Conservation (phyloP, 2,329 filamentous ascomycete species). For the Byssothecium circinans region DNA sequence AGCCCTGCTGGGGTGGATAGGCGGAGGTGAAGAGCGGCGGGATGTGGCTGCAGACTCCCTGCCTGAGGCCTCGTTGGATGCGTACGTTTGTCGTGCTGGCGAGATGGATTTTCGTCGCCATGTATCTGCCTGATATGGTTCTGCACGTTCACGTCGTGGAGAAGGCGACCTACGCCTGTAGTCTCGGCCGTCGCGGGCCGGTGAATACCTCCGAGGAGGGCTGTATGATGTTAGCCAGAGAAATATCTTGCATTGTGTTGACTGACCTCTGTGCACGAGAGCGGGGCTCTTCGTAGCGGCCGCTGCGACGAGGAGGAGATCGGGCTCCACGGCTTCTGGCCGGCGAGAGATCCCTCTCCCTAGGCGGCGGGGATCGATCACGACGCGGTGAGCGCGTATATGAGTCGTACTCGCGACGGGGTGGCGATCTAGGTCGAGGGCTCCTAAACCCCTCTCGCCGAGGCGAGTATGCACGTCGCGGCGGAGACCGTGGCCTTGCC, state of each 20-base stretch:
- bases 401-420: conserved; percentile 43
- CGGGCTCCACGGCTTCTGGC: conserved; percentile 49
- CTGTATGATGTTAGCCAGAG: conserved; percentile 21
- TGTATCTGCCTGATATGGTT: conserved; percentile 51
- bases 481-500: conserved; percentile 53
- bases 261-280: conserved; percentile 41
- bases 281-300: conserved; percentile 51
- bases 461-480: conserved; percentile 45
- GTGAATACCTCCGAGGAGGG: conserved; percentile 47
- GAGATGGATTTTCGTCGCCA: conserved; percentile 60
- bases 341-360: conserved; percentile 48
- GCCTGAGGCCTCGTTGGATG: conserved; percentile 55
- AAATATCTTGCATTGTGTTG: background rate
- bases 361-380: conserved; percentile 48
- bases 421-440: conserved; percentile 45
- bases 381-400: conserved; percentile 47
- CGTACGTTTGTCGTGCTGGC: conserved; percentile 38
- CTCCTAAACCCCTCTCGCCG: conserved; percentile 42
- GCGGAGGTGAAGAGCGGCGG: conserved; percentile 62
- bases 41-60: conserved; percentile 60
- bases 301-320: conserved; percentile 45
- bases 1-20: conserved; percentile 57
- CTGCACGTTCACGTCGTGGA: conserved; percentile 53
- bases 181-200: conserved; percentile 48
- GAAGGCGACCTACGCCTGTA: conserved; percentile 58